Evolutionary conservation across 2,329 filamentous ascomycete genomes (phyloP), one percentile per base, ranked within the genome.

Genomic region (Ophiostoma piceae): DNA sequence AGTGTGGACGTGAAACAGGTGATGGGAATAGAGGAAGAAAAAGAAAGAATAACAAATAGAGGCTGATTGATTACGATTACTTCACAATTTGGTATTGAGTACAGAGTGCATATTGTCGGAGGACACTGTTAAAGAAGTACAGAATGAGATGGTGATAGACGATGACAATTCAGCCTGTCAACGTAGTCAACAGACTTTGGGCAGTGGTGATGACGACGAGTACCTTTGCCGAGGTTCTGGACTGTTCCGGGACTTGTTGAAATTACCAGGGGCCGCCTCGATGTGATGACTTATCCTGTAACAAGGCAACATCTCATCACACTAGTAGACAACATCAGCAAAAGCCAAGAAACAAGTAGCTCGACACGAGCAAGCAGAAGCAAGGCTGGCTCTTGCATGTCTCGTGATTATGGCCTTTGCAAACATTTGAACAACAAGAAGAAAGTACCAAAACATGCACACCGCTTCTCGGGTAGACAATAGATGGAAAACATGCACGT

Each of bases 211-310:
- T 14, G 26, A 16, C 11, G 16, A 62, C 57, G 12, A 29, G 57
- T 62, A 62, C 14, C 32, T 64, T 35, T 37, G 60, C 60, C 32
- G 60, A 57, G 51, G 22, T 22, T 57, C 22, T 26, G 51, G 22
- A 14, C 51, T 57, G 51, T 26, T 57, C 22, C 7, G 60, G 60
- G 37, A 22, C 32, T 39, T 39, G 35, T 12, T 39, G 11, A 64
- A 41, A 65, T 65, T 65, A 35, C 62, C 35, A 65, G 62, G 62
- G 62, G 62, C 62, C 39, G 35, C 19, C 32, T 16, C 3, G 62
- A 65, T 39, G 62, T 65, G 62, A 65, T 65, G 62, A 39, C 32
- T 32, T 64, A 57, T 64, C 57, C 57, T 35, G 57, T 64, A 37
- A 65, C 29, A 32, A 9, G 57, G 26, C 26, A 60, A 4, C 57